Evolutionary conservation across 2,329 filamentous ascomycete genomes (phyloP).

Genomic region (Pseudopyricularia cyperi): DNA sequence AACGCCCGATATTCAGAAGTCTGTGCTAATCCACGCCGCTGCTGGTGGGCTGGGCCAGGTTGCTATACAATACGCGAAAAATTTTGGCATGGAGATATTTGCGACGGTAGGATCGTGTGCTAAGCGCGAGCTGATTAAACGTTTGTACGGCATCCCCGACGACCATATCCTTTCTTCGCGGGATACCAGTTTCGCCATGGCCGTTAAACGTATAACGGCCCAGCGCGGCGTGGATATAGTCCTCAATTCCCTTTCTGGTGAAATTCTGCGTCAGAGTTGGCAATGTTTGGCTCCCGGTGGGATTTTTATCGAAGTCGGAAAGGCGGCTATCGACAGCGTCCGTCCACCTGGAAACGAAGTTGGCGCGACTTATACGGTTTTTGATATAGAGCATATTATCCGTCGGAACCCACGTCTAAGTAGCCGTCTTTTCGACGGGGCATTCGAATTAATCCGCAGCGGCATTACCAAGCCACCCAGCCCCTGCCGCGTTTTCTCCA

Average conservation of each 20-base stretch:
- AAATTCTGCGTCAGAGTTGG: slow-evolving; percentile 16
- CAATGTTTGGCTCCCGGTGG: slow-evolving; percentile 19
- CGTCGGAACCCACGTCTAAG: slow-evolving; percentile 5
- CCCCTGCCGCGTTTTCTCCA: slow-evolving; percentile 3
- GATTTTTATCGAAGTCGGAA: slow-evolving; percentile 20
- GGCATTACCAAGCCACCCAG: slow-evolving; percentile 1
- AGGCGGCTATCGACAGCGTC: slow-evolving; percentile 17
- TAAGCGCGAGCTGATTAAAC: slow-evolving; percentile 15
- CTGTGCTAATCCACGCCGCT: slow-evolving; percentile 10
- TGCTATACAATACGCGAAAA: slow-evolving; percentile 5
- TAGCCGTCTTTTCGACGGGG: slow-evolving; percentile 4
- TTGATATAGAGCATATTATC: slow-evolving; percentile 5
- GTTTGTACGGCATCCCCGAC: slow-evolving; percentile 13
- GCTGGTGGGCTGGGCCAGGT: slow-evolving; percentile 11
- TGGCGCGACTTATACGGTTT: slow-evolving; percentile 4
- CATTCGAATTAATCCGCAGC: slow-evolving; percentile 5
- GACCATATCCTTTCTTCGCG: slow-evolving; percentile 17
- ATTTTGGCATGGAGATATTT: slow-evolving; percentile 13
- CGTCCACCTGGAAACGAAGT: slow-evolving; percentile 20
- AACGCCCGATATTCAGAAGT: no score
- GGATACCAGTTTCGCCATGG: slow-evolving; percentile 14
- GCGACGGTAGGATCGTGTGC: slow-evolving; percentile 14
- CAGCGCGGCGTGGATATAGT: slow-evolving; percentile 16
- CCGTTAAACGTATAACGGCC: slow-evolving; percentile 11
- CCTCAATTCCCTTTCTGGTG: slow-evolving; percentile 16